These are phyloP conservation scores for Eimeria maxima DNA, from an alignment of 169 alveolate species.

Conservation along the genomic window DNA sequence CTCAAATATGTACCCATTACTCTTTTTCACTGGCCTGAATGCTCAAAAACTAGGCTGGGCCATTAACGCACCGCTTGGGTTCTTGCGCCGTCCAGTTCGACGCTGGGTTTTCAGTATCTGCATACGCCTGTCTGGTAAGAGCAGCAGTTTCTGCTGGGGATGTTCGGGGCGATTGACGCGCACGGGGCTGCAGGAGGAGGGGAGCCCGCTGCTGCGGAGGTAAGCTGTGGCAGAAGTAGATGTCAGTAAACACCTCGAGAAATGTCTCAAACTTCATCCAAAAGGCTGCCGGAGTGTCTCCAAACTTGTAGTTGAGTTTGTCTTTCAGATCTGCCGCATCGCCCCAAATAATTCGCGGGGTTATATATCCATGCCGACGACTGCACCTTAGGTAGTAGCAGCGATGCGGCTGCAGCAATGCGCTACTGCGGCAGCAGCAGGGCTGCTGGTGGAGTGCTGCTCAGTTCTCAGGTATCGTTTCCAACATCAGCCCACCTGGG, in stretches of 20 bases:
- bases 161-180: background rate
- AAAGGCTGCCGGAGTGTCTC: conserved; percentile 61
- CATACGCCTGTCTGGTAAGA: background rate
- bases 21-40: background rate
- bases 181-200: background rate
- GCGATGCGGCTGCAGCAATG: background rate
- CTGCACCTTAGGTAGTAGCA: background rate
- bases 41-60: background rate
- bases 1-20: background rate
- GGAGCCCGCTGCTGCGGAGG: background rate
- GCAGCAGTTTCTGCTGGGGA: background rate
- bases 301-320: conserved; percentile 64
- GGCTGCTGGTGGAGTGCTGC: background rate
- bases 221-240: conserved; percentile 34
- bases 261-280: conserved; percentile 67
- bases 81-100: background rate
- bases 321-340: conserved; percentile 60
- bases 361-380: background rate
- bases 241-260: conserved; percentile 25
- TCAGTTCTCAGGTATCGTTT: background rate
- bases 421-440: background rate
- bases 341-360: background rate
- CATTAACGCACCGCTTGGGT: background rate
- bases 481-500: conserved; percentile 30
- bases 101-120: background rate